Base-by-base conservation (phyloP, 2,329 filamentous ascomycete genomes). In the Chaetomium sp. region DNA sequence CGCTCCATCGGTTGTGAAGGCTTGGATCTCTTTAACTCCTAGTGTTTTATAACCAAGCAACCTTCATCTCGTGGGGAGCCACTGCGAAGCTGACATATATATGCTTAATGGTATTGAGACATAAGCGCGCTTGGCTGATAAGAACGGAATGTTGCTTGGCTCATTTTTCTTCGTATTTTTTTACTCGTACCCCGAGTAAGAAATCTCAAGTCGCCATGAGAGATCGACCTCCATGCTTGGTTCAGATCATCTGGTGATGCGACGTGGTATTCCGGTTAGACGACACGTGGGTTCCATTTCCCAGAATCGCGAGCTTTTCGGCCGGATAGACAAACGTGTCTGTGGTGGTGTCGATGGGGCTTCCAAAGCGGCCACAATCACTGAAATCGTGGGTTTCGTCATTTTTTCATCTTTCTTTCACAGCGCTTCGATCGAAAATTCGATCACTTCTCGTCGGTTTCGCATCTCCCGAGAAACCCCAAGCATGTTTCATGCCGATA, bases 381-480 rank as follows among this genome's bases (percentile, higher is more conserved):
- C 58, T 60, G 58, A 58, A 65, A 56, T 61, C 12, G 14, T 38
- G 37, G 56, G 54, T 69, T 27, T 27, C 19, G 19, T 27, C 19
- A 27, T 27, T 27, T 27, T 27, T 27, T 27, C 19, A 27, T 27
- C 19, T 27, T 27, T 27, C 19, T 71, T 70, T 71, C 69, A 70
- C 58, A 54, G 47, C 57, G n/a, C 33, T 46, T 61, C 52, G 59
- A 61, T 56, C 53, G 55, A 57, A 60, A 56, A 27, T 27, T 27
- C 19, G 19, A 27, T 27, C 43, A 59, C 57, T 51, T 59, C 57
- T 61, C 61, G 55, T 53, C 57, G 61, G 66, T 69, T 69, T 69
- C 66, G 66, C 57, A 66, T 66, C 51, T 57, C 57, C 60, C 61
- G 59, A 61, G 64, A 64, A 68, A 65, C 63, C 51, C 57, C 60